A percentile compares a stretch with the other conserved stretches of the same genome.
Evolutionary conservation across 768 basidiomycete species (phyloP).

Genomic region (Lentinula sp.): DNA sequence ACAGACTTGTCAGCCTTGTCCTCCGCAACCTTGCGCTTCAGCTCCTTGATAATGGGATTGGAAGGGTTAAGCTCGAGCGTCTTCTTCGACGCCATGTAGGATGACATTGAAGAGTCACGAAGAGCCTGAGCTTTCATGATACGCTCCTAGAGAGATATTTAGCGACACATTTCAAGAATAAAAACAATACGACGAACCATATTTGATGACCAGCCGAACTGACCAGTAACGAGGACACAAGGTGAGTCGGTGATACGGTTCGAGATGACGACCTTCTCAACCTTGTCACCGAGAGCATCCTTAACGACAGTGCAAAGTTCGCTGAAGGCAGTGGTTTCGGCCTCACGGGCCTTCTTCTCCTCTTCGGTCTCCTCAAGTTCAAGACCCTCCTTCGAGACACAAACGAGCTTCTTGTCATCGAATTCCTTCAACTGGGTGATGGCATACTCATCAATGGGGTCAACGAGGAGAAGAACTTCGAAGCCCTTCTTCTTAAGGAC

Average conservation of each 20-base stretch:
- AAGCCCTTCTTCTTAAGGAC: slow-evolving; percentile 99
- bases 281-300: slow-evolving; percentile 98
- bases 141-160: slow-evolving; percentile 52
- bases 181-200: slow-evolving; percentile 51
- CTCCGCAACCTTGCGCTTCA: slow-evolving; percentile 91
- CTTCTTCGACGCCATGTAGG: slow-evolving; percentile 99
- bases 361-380: slow-evolving; percentile 99
- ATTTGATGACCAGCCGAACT: slow-evolving; percentile 99
- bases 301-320: slow-evolving; percentile 94
- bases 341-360: slow-evolving; percentile 89
- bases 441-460: slow-evolving; percentile 99
- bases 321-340: slow-evolving; percentile 74
- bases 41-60: slow-evolving; percentile 93
- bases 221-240: slow-evolving; percentile 95
- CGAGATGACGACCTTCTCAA: slow-evolving; percentile 97
- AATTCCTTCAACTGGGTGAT: slow-evolving; percentile 99
- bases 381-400: slow-evolving; percentile 98
- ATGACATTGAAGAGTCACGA: slow-evolving; percentile 95
- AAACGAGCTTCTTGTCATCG: slow-evolving; percentile 94
- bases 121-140: slow-evolving; percentile 99
- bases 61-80: slow-evolving; percentile 92
- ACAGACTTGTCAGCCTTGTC: slow-evolving; percentile 99
- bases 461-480: slow-evolving; percentile 94
- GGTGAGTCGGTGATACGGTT: slow-evolving; percentile 98
- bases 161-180: not conserved